Evolutionary conservation across 768 basidiomycete genomes (phyloP).

Genomic region (Piloderma croceum): DNA sequence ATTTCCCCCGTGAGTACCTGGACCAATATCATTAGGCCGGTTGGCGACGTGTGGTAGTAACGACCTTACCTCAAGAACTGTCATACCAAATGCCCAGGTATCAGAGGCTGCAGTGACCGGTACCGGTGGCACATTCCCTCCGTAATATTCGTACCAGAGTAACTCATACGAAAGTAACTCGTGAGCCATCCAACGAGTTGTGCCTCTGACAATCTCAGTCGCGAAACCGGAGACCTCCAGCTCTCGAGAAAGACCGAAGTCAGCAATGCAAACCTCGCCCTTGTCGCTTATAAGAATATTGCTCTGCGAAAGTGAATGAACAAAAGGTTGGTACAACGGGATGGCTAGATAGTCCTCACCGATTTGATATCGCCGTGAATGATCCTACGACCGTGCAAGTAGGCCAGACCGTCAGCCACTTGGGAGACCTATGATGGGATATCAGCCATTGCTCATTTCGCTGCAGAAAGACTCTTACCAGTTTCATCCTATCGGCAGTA

Average conservation of each 20-base stretch:
- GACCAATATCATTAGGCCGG: too few species aligned
- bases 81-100: conserved; percentile 34
- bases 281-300: conserved; percentile 32
- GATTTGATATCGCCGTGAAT: conserved; percentile 37
- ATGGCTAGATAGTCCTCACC: conserved; percentile 22
- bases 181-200: conserved; percentile 35
- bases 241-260: conserved; percentile 36
- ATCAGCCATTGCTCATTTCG: neutral
- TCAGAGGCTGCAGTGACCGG: conserved; percentile 29
- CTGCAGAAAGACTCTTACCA: conserved; percentile 15
- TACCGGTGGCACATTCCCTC: conserved; percentile 7
- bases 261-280: conserved; percentile 27
- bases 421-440: conserved; percentile 14
- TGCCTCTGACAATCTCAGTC: conserved; percentile 27
- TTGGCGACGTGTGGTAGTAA: too few species aligned
- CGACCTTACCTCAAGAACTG: conserved; percentile 33
- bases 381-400: conserved; percentile 15
- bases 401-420: conserved; percentile 13
- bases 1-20: too few species aligned
- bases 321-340: too few species aligned
- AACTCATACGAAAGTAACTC: too few species aligned
- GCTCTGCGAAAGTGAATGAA: conserved; percentile 17
- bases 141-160: conserved; percentile 8
- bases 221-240: conserved; percentile 33
- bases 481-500: conserved; percentile 12